Evolutionary conservation across 208 protist genomes (phyloP), one percentile per base, ranked within the genome.

Genomic region (Leishmania tarentolae): DNA sequence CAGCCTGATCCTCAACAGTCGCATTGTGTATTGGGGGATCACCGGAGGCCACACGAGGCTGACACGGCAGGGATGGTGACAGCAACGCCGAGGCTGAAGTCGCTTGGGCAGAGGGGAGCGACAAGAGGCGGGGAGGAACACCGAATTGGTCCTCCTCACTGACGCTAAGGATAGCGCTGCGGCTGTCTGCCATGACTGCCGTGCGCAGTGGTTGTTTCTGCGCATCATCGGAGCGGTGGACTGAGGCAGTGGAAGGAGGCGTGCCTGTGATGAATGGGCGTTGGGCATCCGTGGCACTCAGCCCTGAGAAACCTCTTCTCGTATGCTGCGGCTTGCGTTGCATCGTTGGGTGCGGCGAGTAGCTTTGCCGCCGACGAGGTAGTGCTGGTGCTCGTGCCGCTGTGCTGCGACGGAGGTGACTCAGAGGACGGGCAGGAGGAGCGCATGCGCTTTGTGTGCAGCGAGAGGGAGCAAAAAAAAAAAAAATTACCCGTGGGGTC

Each of bases 371-470:
- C 47, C 24, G 31, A 46, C 35, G 31, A 40, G 72, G 72, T 37
- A 40, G 72, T 6, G 50, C 19, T 37, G 28, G 50, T 53, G 31
- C 35, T 46, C 35, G n/a, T 61, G 50, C n/a, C 46, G 50, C 50
- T 57, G 50, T 61, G 72, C 72, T 17, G 44, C 72, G 46, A 40
- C 72, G 46, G 72, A 57, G 31, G n/a, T 40, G 50, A 63, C 46
- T 50, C 44, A 11, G 69, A 37, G 69, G 69, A 37, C 44, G 24
- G 21, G 24, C 28, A 35, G 9, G 44, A 73, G 15, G 69, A 37
- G 24, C 1, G 44, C 69, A 50, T 50, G 46, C 24, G 42, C 68
- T 40, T n/a, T 6, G 65, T 37, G 46, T 47, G 19, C 19, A 17
- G 65, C 24, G 19, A 71, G 6, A 42, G 31, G 11, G 35, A 2